These are phyloP conservation scores for Thielaviopsis euricoi DNA, from an alignment of 2,329 filamentous ascomycete genomes.

Conservation along the genomic window DNA sequence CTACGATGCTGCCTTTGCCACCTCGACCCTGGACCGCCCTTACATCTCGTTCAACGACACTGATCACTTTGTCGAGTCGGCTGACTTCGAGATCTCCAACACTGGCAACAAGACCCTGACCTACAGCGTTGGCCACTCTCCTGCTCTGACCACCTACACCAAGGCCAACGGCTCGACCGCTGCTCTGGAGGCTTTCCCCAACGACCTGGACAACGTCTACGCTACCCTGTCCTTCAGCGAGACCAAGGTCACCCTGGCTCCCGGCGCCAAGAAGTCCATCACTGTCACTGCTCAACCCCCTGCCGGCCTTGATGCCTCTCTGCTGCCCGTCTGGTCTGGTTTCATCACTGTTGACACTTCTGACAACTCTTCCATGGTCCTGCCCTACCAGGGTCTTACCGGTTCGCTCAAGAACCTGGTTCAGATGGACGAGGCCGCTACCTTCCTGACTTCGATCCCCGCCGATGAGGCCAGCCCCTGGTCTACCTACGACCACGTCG, in stretches of 20 bases:
- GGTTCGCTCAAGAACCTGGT: slow-evolving; percentile 19
- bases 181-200: slow-evolving; percentile 28
- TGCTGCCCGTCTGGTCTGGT: slow-evolving; percentile 27
- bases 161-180: slow-evolving; percentile 21
- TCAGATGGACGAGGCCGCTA: slow-evolving; percentile 19
- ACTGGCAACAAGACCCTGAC: slow-evolving; percentile 29
- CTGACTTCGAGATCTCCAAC: slow-evolving; percentile 41
- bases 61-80: slow-evolving; percentile 31
- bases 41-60: slow-evolving; percentile 49
- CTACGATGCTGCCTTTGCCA: slow-evolving; percentile 37
- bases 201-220: slow-evolving; percentile 23
- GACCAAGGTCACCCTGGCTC: slow-evolving; percentile 24
- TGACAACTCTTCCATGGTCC: slow-evolving; percentile 20
- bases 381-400: slow-evolving; percentile 25
- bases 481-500: slow-evolving; percentile 15
- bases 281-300: slow-evolving; percentile 19
- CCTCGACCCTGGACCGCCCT: slow-evolving; percentile 35
- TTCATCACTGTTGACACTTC: slow-evolving; percentile 25
- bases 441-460: slow-evolving; percentile 18
- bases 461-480: slow-evolving; percentile 13
- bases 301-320: slow-evolving; percentile 15
- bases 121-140: slow-evolving; percentile 34
- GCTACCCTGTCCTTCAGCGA: slow-evolving; percentile 28
- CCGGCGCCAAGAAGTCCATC: slow-evolving; percentile 15
- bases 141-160: slow-evolving; percentile 38